phyloP scores from a whole-genome alignment of 2,329 filamentous ascomycete genomes.

The Tympanopsis confertula region DNA sequence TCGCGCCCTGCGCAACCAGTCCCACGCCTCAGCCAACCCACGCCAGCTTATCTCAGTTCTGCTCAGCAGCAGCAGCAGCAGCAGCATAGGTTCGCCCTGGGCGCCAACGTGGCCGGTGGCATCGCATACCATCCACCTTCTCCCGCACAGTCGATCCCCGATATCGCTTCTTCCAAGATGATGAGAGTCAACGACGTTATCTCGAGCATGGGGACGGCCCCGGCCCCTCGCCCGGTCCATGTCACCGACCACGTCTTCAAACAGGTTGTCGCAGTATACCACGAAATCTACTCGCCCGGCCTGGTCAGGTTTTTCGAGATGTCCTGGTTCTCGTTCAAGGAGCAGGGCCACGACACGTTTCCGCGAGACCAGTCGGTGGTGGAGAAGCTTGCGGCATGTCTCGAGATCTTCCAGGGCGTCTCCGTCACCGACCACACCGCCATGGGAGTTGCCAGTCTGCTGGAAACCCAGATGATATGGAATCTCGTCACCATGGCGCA shows the following conservation, averaged over 20 bases:
- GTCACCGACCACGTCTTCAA: not conserved
- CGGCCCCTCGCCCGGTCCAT: conserved; percentile 40
- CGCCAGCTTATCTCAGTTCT: no score
- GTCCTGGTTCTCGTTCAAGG: conserved; percentile 59
- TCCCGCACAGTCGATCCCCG: no score
- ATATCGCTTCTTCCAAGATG: no score
- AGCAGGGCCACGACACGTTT: conserved; percentile 30
- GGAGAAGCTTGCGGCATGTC: conserved; percentile 55
- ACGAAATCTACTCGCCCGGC: conserved; percentile 63
- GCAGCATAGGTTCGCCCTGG: no score
- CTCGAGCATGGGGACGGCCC: no score
- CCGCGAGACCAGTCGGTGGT: conserved; percentile 43
- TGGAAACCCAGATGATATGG: conserved; percentile 51
- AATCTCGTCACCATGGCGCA: conserved; percentile 38
- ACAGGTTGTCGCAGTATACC: conserved; percentile 36
- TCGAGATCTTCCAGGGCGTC: conserved; percentile 38
- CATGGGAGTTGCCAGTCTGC: conserved; percentile 38
- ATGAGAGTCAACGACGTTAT: no score
- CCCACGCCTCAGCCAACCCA: no score
- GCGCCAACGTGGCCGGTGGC: no score
- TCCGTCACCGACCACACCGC: conserved; percentile 35
- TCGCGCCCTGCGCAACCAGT: no score
- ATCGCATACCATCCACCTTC: no score
- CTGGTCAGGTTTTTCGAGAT: conserved; percentile 72
- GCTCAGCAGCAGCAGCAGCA: no score